These are phyloP conservation scores for Vachellia pachyceras DNA, from an alignment of 306 rosid species.

Conservation along the genomic window DNA sequence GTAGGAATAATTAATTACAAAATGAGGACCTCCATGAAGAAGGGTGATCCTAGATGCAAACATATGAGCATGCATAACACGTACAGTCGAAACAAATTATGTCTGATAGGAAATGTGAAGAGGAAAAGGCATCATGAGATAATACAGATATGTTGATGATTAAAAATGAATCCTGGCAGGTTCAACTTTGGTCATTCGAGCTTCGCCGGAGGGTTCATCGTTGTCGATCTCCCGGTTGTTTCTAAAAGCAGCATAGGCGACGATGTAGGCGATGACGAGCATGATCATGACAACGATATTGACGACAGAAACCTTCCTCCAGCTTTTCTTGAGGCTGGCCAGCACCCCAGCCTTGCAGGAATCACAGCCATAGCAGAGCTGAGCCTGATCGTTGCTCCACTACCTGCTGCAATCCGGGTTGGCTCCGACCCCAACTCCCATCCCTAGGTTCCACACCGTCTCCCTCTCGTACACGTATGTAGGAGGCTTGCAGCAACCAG, in stretches of 20 bases:
- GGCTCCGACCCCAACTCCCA: constrained; percentile 42
- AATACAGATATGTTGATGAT: neutral
- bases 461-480: constrained; percentile 56
- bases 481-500: constrained; percentile 91
- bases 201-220: constrained; percentile 57
- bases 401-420: constrained; percentile 59
- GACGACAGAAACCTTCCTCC: constrained; percentile 78
- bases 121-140: neutral
- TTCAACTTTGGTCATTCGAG: constrained; percentile 63
- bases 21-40: neutral
- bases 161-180: constrained; percentile 55
- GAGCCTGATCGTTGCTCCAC: constrained; percentile 79
- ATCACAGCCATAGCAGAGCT: constrained; percentile 69
- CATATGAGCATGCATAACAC: constrained; percentile 8
- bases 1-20: constrained; percentile 32
- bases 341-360: constrained; percentile 83
- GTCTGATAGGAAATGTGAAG: neutral
- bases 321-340: constrained; percentile 65
- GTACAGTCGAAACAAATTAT: neutral
- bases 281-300: constrained; percentile 57
- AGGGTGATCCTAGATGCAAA: neutral
- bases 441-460: constrained; percentile 54
- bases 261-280: constrained; percentile 52
- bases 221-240: constrained; percentile 66
- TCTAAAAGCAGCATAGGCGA: constrained; percentile 62